Conservation (phyloP, 768 basidiomycete species). For the Serendipita sp. region DNA sequence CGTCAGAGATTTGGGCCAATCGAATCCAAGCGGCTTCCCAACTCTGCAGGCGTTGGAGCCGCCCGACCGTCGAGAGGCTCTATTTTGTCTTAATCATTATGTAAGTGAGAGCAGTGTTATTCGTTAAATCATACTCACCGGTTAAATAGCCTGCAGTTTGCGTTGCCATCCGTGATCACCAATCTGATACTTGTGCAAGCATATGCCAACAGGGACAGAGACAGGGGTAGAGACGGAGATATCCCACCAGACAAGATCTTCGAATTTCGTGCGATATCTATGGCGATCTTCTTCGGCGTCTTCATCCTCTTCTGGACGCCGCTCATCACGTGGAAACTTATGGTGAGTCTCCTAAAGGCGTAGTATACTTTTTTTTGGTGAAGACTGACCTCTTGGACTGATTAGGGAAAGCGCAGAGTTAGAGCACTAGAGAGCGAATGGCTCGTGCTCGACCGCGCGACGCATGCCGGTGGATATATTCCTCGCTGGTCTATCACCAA, state of each 20-base stretch:
- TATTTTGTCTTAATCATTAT: not conserved
- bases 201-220: not conserved
- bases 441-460: not conserved
- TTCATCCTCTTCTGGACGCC: conserved; percentile 27
- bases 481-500: not conserved
- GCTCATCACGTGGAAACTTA: conserved; percentile 30
- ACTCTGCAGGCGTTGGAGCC: not conserved
- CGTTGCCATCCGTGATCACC: not conserved
- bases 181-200: not conserved
- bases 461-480: not conserved
- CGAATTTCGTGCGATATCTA: conserved; percentile 23
- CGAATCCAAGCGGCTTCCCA: not conserved
- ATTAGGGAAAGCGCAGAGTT: not conserved
- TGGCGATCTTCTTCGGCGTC: conserved; percentile 25
- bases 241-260: conserved; percentile 12
- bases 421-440: not conserved
- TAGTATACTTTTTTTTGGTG: not conserved
- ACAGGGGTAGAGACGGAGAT: not conserved
- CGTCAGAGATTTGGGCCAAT: not conserved
- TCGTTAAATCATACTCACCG: not conserved
- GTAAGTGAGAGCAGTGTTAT: not conserved
- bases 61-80: not conserved
- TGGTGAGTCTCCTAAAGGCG: conserved; percentile 18
- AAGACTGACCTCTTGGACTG: not conserved
- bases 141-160: not conserved